phyloP scores from a whole-genome alignment of 2,329 filamentous ascomycete species.

The Didymella glomerata region DNA sequence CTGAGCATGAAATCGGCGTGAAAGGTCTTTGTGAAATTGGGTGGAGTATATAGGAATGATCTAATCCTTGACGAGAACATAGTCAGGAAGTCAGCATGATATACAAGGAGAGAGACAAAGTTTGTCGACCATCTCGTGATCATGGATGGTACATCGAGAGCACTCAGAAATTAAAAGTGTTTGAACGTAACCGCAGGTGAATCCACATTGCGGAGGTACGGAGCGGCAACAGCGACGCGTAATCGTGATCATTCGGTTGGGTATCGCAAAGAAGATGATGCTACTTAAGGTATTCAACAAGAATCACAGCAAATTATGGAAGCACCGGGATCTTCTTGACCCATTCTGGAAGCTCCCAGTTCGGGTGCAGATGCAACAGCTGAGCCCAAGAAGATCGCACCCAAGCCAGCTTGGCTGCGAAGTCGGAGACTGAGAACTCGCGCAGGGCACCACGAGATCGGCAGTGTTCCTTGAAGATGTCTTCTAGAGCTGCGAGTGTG shows the following conservation, averaged over 20 bases:
- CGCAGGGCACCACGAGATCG: constrained; percentile 34
- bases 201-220: too few species aligned
- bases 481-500: constrained; percentile 33
- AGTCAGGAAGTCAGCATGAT: background rate
- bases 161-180: too few species aligned
- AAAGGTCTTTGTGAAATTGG: background rate
- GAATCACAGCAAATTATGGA: constrained; percentile 14
- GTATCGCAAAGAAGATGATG: background rate
- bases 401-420: constrained; percentile 15
- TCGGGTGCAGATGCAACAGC: constrained; percentile 25
- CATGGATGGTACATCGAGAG: background rate
- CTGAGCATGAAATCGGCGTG: background rate
- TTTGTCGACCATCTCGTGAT: background rate
- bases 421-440: constrained; percentile 40
- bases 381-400: constrained; percentile 30
- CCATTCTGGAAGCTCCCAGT: constrained; percentile 39
- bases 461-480: constrained; percentile 43
- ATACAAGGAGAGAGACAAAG: background rate
- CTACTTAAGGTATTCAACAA: background rate
- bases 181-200: too few species aligned
- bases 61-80: background rate
- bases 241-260: background rate
- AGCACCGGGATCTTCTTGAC: constrained; percentile 39
- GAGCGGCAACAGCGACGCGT: too few species aligned
- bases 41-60: background rate